Conservation (phyloP, 306 rosid species). For the Lupinus albus region DNA sequence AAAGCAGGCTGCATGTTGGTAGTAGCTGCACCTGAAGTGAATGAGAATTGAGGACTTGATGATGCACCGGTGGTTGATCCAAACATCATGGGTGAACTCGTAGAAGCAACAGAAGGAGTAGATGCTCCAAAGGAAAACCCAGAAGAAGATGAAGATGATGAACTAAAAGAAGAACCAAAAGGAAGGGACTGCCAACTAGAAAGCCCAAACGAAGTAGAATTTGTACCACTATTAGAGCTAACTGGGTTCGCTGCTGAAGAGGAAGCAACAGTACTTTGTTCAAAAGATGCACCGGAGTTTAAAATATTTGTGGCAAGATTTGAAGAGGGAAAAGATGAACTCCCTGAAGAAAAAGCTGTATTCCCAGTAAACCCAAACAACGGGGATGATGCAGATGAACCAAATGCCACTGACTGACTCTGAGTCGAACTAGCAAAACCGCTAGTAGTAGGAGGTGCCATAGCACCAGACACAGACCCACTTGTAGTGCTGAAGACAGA, state of each 20-base stretch:
- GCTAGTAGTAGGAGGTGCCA: conserved; percentile 47
- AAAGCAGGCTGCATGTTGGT: conserved; percentile 60
- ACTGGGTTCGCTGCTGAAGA: conserved; percentile 48
- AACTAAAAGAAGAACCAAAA: conserved; percentile 52
- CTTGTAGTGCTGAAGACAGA: conserved; percentile 39
- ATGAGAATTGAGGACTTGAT: conserved; percentile 58
- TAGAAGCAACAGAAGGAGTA: conserved; percentile 42
- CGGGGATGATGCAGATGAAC: conserved; percentile 58
- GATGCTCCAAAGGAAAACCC: conserved; percentile 48
- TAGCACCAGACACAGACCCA: conserved; percentile 44
- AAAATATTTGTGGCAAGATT: conserved; percentile 44
- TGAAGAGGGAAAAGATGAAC: conserved; percentile 56
- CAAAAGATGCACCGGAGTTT: conserved; percentile 45
- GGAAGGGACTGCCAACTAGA: conserved; percentile 64
- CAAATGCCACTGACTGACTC: conserved; percentile 52
- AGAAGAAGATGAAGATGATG: conserved; percentile 46
- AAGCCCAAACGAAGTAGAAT: conserved; percentile 47
- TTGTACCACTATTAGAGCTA: conserved; percentile 53
- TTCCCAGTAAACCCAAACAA: conserved; percentile 54
- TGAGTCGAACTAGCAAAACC: conserved; percentile 55
- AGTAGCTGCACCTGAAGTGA: conserved; percentile 54
- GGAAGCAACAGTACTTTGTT: conserved; percentile 53
- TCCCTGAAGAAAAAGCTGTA: conserved; percentile 56
- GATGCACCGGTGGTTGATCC: conserved; percentile 28
- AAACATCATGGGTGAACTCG: conserved; percentile 48